These are phyloP conservation scores for Wickerhamomyces bisporus DNA, from an alignment of 805 yeast species.

Conservation along the genomic window DNA sequence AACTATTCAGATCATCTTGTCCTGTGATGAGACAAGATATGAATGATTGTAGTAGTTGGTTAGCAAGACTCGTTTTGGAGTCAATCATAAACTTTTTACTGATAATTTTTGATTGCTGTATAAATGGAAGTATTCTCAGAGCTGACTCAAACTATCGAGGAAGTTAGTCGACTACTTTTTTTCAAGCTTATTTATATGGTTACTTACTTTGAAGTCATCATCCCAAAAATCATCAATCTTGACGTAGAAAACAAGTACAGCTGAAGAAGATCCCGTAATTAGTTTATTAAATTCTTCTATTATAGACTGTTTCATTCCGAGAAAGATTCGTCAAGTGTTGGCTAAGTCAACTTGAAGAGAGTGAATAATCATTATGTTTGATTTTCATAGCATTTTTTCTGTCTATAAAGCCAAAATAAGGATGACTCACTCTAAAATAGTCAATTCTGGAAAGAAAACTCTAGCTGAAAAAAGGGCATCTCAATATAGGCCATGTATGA, in stretches of 20 bases:
- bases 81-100: conserved; percentile 32
- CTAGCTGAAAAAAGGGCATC: too few relatives aligned
- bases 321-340: too few relatives aligned
- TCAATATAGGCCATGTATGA: too few relatives aligned
- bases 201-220: conserved; percentile 16
- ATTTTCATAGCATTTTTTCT: too few relatives aligned
- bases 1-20: conserved; percentile 6
- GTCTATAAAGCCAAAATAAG: too few relatives aligned
- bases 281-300: not conserved
- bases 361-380: too few relatives aligned
- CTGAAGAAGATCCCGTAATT: not conserved
- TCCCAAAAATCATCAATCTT: conserved; percentile 10
- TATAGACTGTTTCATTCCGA: not conserved
- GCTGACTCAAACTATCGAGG: conserved; percentile 39
- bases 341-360: too few relatives aligned
- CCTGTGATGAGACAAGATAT: conserved; percentile 32
- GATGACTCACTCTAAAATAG: too few relatives aligned
- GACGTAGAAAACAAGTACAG: conserved; percentile 13
- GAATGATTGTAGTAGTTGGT: conserved; percentile 39
- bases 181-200: not conserved
- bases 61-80: conserved; percentile 36
- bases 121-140: conserved; percentile 40
- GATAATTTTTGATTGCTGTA: conserved; percentile 36
- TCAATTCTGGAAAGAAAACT: too few relatives aligned
- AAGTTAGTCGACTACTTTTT: not conserved